Conservation (phyloP, 371 early-diverging fungal species). For the Mucor saturninus region DNA sequence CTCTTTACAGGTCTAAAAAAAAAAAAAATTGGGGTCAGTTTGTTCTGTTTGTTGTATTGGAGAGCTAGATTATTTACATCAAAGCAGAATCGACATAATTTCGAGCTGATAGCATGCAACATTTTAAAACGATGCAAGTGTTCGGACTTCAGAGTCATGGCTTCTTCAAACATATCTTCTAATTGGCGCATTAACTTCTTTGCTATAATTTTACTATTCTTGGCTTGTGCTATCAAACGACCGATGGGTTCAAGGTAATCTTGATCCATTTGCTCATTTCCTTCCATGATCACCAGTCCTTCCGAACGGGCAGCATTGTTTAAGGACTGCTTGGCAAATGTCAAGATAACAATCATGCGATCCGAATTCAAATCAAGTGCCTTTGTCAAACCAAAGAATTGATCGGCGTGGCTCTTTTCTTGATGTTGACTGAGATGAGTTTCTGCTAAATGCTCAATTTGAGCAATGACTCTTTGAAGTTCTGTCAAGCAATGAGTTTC, state of each 20-base stretch:
- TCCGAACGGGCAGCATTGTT: constrained; percentile 44
- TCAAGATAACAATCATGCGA: constrained; percentile 65
- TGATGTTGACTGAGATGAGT: constrained; percentile 52
- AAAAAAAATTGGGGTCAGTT: not conserved
- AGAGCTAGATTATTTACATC: constrained; percentile 30
- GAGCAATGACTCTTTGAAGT: constrained; percentile 67
- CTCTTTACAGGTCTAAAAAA: constrained; percentile 28
- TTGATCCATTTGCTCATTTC: constrained; percentile 55
- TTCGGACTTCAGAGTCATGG: constrained; percentile 56
- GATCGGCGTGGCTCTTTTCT: constrained; percentile 48
- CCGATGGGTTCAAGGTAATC: constrained; percentile 64
- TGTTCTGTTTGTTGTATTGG: no score
- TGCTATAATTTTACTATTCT: constrained; percentile 65
- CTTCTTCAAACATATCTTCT: constrained; percentile 65
- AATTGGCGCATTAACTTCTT: constrained; percentile 72
- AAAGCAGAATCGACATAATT: constrained; percentile 53
- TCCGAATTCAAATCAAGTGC: constrained; percentile 71
- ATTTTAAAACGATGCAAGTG: constrained; percentile 58
- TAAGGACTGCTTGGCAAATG: constrained; percentile 49
- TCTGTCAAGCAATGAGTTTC: constrained; percentile 65
- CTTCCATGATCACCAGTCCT: constrained; percentile 40
- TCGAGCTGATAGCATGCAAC: constrained; percentile 53
- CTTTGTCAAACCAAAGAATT: constrained; percentile 60
- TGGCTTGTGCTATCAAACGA: constrained; percentile 60
- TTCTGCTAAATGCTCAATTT: constrained; percentile 72